These are phyloP conservation scores for Coemansia sp. DNA, from an alignment of 192 early-diverging fungal genomes.

Conservation along the genomic window DNA sequence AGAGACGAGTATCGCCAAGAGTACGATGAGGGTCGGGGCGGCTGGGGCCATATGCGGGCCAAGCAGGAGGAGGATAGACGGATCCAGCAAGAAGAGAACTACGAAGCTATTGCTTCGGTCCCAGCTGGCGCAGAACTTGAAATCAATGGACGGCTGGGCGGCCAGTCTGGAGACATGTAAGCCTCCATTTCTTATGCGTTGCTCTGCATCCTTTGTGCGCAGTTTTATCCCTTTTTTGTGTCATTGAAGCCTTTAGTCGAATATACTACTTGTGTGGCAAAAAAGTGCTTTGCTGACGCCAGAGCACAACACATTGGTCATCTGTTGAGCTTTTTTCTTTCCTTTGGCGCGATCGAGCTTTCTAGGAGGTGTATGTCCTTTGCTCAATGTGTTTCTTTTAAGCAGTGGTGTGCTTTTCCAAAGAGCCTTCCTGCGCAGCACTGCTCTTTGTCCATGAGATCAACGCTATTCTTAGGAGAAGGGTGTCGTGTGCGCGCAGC, in stretches of 20 bases:
- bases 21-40: slow-evolving; percentile 94
- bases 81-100: slow-evolving; percentile 64
- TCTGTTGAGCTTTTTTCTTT: neutral
- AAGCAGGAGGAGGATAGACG: slow-evolving; percentile 66
- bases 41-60: slow-evolving; percentile 86
- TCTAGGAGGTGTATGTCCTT: neutral
- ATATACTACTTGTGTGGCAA: neutral
- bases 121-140: slow-evolving; percentile 34
- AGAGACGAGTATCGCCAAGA: slow-evolving; percentile 95
- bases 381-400: neutral
- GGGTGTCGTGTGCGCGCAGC: neutral
- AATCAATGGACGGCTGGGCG: slow-evolving; percentile 43
- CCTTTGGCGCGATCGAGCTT: neutral
- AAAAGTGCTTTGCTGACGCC: neutral
- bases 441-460: neutral
- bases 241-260: neutral
- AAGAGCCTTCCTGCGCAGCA: neutral
- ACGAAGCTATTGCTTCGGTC: slow-evolving; percentile 63
- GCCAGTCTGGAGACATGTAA: slow-evolving; percentile 1
- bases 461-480: neutral
- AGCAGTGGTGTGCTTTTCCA: neutral
- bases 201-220: neutral
- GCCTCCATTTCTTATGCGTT: neutral
- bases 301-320: neutral
- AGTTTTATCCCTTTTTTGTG: neutral